Percentiles rank a stretch among this genome's conserved stretches.
phyloP scores from a whole-genome alignment of 108 stramenopile genomes.

The Skeletonema tropicum region DNA sequence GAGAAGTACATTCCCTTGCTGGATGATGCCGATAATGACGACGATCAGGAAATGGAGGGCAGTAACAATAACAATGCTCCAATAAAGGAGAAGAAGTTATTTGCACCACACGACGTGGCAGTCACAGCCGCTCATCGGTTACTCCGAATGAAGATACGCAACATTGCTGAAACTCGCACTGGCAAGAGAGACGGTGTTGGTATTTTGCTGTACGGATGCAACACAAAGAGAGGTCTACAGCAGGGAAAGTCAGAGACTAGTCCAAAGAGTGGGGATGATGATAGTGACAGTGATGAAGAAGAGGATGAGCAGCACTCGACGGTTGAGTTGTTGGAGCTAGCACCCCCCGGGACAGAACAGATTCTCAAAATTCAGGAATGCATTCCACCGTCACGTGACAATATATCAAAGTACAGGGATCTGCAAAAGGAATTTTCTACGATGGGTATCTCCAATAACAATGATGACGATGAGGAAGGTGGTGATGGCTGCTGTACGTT shows the following conservation, averaged over 20 bases:
- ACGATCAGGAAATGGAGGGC: conserved; percentile 14
- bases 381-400: conserved; percentile 18
- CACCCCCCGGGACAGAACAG: conserved; percentile 63
- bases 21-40: conserved; percentile 2
- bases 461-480: conserved; percentile 13
- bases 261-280: conserved; percentile 11
- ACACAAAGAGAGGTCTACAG: conserved; percentile 20
- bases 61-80: conserved; percentile 12
- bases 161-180: conserved; percentile 58
- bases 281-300: conserved; percentile 35
- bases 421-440: conserved; percentile 61
- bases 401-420: conserved; percentile 35
- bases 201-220: conserved; percentile 55
- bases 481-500: conserved; percentile 8
- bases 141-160: conserved; percentile 49
- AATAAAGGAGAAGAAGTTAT: not conserved
- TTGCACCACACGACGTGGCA: conserved; percentile 61
- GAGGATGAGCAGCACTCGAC: conserved; percentile 35
- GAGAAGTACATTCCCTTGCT: conserved; percentile 28
- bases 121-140: conserved; percentile 48
- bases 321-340: conserved; percentile 57
- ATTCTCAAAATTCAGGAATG: conserved; percentile 37
- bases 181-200: conserved; percentile 79
- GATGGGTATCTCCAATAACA: not conserved
- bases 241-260: not conserved